These are phyloP conservation scores for Areca catechu DNA, from an alignment of 176 grass and related monocot species.

Conservation along the genomic window DNA sequence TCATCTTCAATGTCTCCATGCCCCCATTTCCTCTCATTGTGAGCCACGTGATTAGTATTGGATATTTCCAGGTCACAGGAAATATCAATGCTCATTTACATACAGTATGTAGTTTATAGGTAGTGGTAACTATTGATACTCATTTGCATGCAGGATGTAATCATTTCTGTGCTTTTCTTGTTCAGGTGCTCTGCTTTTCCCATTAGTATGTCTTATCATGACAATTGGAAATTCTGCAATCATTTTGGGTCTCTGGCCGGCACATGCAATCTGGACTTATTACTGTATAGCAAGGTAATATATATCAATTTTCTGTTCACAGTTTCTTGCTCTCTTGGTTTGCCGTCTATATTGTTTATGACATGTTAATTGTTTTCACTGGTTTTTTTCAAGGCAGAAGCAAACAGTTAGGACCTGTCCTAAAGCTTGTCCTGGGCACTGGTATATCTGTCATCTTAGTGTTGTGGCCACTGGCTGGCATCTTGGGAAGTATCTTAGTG, in stretches of 20 bases:
- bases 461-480: slow-evolving; percentile 59
- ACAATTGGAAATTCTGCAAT: slow-evolving; percentile 73
- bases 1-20: too few relatives aligned
- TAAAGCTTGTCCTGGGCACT: slow-evolving; percentile 74
- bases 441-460: slow-evolving; percentile 44
- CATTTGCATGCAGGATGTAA: too few relatives aligned
- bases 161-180: not conserved
- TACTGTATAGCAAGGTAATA: slow-evolving; percentile 77
- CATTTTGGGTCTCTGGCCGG: slow-evolving; percentile 90
- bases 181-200: slow-evolving; percentile 74
- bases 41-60: too few relatives aligned
- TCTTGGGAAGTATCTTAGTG: slow-evolving; percentile 53
- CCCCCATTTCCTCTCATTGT: too few relatives aligned
- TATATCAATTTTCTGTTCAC: slow-evolving; percentile 21
- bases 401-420: slow-evolving; percentile 72
- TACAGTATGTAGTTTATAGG: too few relatives aligned
- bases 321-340: not conserved
- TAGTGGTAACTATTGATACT: too few relatives aligned
- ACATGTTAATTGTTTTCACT: slow-evolving; percentile 21
- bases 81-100: too few relatives aligned
- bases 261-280: slow-evolving; percentile 80
- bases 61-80: too few relatives aligned
- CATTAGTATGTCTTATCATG: slow-evolving; percentile 79
- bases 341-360: not conserved
- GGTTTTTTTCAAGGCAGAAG: slow-evolving; percentile 60